phyloP scores from a whole-genome alignment of 805 yeast genomes.

The Starmerella riodocensis region DNA sequence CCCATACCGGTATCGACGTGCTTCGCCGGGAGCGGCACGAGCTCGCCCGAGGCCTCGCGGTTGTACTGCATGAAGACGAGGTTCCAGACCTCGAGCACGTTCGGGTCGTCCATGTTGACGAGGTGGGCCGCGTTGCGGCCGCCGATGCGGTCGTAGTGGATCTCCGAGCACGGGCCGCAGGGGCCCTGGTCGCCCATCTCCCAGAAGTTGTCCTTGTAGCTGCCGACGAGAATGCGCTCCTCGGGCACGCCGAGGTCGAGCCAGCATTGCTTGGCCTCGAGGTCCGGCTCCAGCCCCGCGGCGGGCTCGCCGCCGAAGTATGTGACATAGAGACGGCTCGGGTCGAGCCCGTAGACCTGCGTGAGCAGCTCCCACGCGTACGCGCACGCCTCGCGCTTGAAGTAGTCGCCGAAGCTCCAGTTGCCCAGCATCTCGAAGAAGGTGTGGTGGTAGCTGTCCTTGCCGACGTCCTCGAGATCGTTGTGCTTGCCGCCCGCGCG shows the following conservation, averaged over 20 bases:
- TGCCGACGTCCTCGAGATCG: constrained; percentile 96
- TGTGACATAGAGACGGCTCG: constrained; percentile 79
- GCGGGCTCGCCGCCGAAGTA: constrained; percentile 88
- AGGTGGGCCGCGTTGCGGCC: constrained; percentile 87
- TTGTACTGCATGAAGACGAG: constrained; percentile 93
- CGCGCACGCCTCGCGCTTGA: constrained; percentile 82
- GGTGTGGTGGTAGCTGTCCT: constrained; percentile 95
- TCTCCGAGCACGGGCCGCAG: constrained; percentile 97
- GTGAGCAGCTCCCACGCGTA: constrained; percentile 90
- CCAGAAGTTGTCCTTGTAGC: constrained; percentile 91
- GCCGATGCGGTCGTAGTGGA: constrained; percentile 96
- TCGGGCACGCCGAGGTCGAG: constrained; percentile 73
- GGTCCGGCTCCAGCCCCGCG: constrained; percentile 77
- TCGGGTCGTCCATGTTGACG: constrained; percentile 95
- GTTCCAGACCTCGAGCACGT: constrained; percentile 96
- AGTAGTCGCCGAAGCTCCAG: constrained; percentile 99
- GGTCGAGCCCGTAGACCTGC: constrained; percentile 62
- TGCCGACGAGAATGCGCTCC: constrained; percentile 86
- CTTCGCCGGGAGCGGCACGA: constrained; percentile 78
- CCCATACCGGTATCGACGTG: constrained; percentile 99
- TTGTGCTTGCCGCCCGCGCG: constrained; percentile 98
- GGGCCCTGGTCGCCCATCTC: constrained; percentile 99
- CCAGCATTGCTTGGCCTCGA: constrained; percentile 88
- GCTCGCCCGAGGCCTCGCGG: constrained; percentile 75
- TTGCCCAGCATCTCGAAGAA: constrained; percentile 99